Evolutionary conservation across 306 rosid species (phyloP), one percentile per base, ranked within the genome.

Genomic region (Vicia sativa): DNA sequence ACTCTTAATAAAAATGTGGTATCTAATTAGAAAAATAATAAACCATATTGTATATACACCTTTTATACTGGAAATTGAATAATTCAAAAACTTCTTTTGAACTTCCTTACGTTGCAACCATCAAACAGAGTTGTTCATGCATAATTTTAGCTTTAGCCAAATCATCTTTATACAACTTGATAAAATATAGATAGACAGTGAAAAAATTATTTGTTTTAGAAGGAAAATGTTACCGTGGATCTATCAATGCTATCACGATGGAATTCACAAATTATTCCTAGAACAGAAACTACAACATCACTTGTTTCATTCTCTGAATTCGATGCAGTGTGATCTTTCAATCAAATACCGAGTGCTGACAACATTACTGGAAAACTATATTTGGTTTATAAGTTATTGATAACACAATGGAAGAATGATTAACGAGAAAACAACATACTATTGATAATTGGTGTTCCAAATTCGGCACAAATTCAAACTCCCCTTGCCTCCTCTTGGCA

Each of bases 221-320:
- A 53, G 56, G 41, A 31, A 35, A 73, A 45, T 6, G n/a, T 35
- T 74, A 78, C 86, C 77, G 11, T 12, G 41, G 82, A 59, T 50
- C 80, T 70, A 67, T 78, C 76, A 42, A 82, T 62, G 80, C 73
- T 19, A 42, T 74, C 78, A 48, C 80, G 70, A 58, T 78, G 73
- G 70, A 62, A 78, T 54, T 70, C 74, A 54, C 80, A 81, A 34
- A 81, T 81, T 78, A 82, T 81, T 77, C 86, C 83, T 0, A 81
- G 18, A 81, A 54, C 78, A 29, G 86, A 81, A 71, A 81, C 75
- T 29, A 80, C 80, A 70, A 78, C 35, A 23, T 81, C 83, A 13
- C 15, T 21, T 41, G 56, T 74, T 45, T 64, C 70, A 46, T 78
- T 54, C 65, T 72, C 75, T 23, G 64, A 14, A 69, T 48, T 28